A percentile compares a stretch with the other conserved stretches of the same genome.
phyloP scores from a whole-genome alignment of 1,284 basidiomycete species.

The Cutaneotrichosporon sp. region DNA sequence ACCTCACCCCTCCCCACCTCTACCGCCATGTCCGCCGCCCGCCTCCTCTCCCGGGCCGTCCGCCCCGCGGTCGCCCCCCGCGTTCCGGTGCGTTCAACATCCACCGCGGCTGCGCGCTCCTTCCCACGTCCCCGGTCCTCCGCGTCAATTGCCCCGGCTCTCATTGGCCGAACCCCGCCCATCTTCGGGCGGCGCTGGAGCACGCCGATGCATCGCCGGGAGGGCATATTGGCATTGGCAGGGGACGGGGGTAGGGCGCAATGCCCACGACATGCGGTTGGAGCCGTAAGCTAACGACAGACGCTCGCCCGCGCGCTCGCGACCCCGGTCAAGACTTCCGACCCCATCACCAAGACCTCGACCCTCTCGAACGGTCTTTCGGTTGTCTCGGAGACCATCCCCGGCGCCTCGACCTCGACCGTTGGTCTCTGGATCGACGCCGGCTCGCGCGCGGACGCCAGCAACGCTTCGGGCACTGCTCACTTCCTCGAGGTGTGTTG shows the following conservation, averaged over 20 bases:
- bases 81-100: conserved; percentile 27
- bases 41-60: conserved; percentile 44
- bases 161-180: conserved; percentile 16
- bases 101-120: background rate
- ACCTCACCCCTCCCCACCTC: conserved; percentile 21
- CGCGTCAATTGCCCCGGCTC: conserved; percentile 18
- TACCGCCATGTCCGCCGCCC: conserved; percentile 41
- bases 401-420: conserved; percentile 94
- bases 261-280: background rate
- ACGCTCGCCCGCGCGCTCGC: conserved; percentile 46
- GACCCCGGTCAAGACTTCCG: conserved; percentile 57
- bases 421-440: conserved; percentile 99
- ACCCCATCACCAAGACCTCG: conserved; percentile 79
- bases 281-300: conserved; percentile 22
- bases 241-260: background rate
- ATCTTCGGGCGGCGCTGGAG: background rate
- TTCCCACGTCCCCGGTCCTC: background rate
- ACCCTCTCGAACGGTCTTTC: conserved; percentile 88
- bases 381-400: conserved; percentile 87
- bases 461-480: conserved; percentile 90
- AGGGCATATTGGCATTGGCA: background rate
- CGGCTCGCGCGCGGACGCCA: conserved; percentile 92
- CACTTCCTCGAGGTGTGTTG: conserved; percentile 87
- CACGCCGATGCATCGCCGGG: background rate
- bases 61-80: conserved; percentile 32